Percentiles rank a stretch among this genome's conserved stretches.
Conservation (phyloP, 2,329 filamentous ascomycete species). For the Fusarium duplospermum region DNA sequence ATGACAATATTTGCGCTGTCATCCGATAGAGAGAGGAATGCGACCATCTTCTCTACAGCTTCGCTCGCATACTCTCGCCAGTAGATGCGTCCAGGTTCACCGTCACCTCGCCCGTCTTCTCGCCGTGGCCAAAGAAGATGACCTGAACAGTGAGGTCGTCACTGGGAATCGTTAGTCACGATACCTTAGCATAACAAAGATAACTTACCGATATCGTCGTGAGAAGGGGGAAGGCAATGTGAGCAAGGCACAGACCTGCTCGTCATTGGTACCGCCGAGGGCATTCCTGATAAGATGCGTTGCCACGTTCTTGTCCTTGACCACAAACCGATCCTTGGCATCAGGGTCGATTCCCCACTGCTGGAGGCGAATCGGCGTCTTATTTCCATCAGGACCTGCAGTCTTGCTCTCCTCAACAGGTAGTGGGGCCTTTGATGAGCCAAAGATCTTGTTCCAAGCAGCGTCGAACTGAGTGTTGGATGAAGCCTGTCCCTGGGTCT, state of each 20-base stretch:
- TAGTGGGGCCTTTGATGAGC: constrained; percentile 64
- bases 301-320: constrained; percentile 95
- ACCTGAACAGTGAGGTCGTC: constrained; percentile 98
- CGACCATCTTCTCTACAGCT: constrained; percentile 47
- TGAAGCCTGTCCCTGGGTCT: constrained; percentile 71
- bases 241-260: constrained; percentile 92
- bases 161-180: constrained; percentile 56
- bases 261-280: constrained; percentile 89
- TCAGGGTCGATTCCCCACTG: constrained; percentile 89
- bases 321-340: constrained; percentile 84
- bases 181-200: neutral
- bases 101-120: constrained; percentile 80
- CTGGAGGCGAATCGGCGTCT: constrained; percentile 85
- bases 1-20: neutral
- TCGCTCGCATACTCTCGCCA: constrained; percentile 52
- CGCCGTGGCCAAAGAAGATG: constrained; percentile 93
- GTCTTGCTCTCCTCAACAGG: constrained; percentile 77
- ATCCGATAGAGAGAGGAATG: neutral
- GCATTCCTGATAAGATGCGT: constrained; percentile 97
- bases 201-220: constrained; percentile 81
- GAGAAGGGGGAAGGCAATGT: constrained; percentile 93
- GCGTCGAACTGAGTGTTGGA: constrained; percentile 74
- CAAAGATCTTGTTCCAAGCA: constrained; percentile 75
- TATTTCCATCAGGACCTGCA: constrained; percentile 74
- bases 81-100: constrained; percentile 90